Evolutionary conservation across 2,329 filamentous ascomycete species (phyloP).

Genomic region (Cercospora nicotianae): DNA sequence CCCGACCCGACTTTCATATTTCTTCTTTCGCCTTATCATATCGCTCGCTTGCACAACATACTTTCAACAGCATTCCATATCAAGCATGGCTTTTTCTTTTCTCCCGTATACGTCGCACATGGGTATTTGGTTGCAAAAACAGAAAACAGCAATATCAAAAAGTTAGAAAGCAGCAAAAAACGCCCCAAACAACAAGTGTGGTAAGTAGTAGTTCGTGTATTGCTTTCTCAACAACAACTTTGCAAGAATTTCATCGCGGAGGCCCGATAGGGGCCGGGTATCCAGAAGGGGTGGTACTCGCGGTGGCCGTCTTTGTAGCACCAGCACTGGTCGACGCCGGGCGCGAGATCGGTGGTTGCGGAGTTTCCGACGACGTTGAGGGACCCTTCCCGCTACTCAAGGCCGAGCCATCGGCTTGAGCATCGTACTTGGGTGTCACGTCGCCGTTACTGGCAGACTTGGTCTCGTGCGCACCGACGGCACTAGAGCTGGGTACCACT

Average conservation of each 20-base stretch:
- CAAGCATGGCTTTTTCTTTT: constrained; percentile 24
- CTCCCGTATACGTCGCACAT: constrained; percentile 22
- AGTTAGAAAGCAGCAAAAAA: constrained; percentile 8
- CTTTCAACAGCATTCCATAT: constrained; percentile 10
- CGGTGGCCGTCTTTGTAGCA: constrained; percentile 26
- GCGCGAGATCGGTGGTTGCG: constrained; percentile 27
- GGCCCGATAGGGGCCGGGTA: constrained; percentile 44
- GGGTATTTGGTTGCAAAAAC: constrained; percentile 23
- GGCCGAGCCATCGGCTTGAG: constrained; percentile 24
- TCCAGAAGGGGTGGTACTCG: constrained; percentile 39
- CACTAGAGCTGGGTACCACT: constrained; percentile 29
- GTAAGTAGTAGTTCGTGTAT: constrained; percentile 11
- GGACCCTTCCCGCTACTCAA: constrained; percentile 27
- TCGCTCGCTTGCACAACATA: constrained; percentile 5
- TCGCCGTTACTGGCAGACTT: constrained; percentile 33
- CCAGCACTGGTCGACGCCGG: constrained; percentile 26
- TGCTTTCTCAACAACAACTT: constrained; percentile 21
- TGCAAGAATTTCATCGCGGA: constrained; percentile 35
- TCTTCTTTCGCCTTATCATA: neutral
- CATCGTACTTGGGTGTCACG: constrained; percentile 40
- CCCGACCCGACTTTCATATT: neutral
- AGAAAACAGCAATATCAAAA: constrained; percentile 14
- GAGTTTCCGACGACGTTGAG: constrained; percentile 22
- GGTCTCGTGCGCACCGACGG: constrained; percentile 20
- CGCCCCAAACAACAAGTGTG: constrained; percentile 1